Conservation (phyloP, 768 basidiomycete species). For the Tylopilus sp. region DNA sequence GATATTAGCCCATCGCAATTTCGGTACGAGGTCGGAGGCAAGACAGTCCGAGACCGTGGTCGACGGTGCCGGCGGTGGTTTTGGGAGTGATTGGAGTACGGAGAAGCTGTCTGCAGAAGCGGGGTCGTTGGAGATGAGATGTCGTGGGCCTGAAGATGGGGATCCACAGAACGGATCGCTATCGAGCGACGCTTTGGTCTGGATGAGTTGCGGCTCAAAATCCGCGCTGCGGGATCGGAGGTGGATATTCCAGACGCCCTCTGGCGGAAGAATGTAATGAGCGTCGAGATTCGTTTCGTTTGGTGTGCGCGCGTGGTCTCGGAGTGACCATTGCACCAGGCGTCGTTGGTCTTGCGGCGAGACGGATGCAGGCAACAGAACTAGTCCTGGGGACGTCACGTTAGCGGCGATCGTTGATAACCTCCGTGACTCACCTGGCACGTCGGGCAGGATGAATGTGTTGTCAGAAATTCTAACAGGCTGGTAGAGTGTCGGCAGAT, state of each 20-base stretch:
- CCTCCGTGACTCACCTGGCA: conserved; percentile 39
- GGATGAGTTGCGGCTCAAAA: conserved; percentile 40
- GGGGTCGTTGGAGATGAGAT: conserved; percentile 70
- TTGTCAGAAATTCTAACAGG: conserved; percentile 2
- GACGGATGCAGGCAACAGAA: conserved; percentile 77
- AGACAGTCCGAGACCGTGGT: conserved; percentile 47
- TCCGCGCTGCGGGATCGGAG: conserved; percentile 31
- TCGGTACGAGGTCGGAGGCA: conserved; percentile 59
- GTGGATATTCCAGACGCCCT: conserved; percentile 76
- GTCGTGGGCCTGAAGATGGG: conserved; percentile 49
- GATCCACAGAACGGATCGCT: not conserved
- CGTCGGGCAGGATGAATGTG: conserved; percentile 16
- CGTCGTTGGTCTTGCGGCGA: conserved; percentile 58
- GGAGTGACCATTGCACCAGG: conserved; percentile 70
- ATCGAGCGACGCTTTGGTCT: conserved; percentile 33
- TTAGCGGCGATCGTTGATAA: not conserved
- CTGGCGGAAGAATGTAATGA: conserved; percentile 73
- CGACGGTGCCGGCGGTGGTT: conserved; percentile 65
- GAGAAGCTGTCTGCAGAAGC: conserved; percentile 55
- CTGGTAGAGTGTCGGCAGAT: not conserved
- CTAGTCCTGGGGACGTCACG: conserved; percentile 66
- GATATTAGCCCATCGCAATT: conserved; percentile 93
- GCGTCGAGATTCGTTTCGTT: conserved; percentile 90
- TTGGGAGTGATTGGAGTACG: conserved; percentile 50
- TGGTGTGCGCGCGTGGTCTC: conserved; percentile 69